phyloP scores from a whole-genome alignment of 2,329 filamentous ascomycete species.

The Metarhizium brunneum region DNA sequence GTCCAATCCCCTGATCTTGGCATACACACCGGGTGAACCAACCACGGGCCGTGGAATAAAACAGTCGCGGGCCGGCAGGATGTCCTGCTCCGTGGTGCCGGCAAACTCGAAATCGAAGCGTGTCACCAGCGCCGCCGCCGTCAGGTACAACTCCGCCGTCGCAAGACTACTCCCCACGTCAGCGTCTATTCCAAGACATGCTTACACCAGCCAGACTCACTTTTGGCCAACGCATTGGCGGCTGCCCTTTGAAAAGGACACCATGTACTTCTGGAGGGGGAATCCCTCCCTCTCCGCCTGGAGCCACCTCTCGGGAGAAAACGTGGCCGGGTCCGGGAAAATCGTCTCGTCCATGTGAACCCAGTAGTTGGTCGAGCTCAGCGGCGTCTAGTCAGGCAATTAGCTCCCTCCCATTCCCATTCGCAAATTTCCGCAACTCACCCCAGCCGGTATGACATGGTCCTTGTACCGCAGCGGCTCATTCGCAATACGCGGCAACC shows the following conservation, averaged over 20 bases:
- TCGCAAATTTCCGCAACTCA: conserved; percentile 11
- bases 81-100: background rate
- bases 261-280: conserved; percentile 9
- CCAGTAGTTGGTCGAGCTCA: conserved; percentile 26
- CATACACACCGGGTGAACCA: background rate
- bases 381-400: conserved; percentile 14
- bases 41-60: background rate
- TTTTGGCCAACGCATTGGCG: conserved; percentile 15
- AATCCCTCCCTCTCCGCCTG: background rate
- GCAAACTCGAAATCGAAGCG: background rate
- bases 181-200: background rate
- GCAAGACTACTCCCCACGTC: background rate
- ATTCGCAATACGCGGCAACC: background rate
- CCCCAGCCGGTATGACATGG: conserved; percentile 6
- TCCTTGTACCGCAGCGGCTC: background rate
- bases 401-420: too few species aligned
- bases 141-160: background rate
- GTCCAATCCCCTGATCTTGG: background rate
- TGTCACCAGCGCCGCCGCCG: background rate
- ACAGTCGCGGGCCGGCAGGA: background rate
- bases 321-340: conserved; percentile 14
- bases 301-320: conserved; percentile 19
- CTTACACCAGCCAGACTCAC: conserved; percentile 4
- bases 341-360: conserved; percentile 15
- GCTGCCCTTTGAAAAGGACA: conserved; percentile 12